These are phyloP conservation scores for Escallonia herrerae DNA, from an alignment of 129 eudicot genomes.

Conservation along the genomic window DNA sequence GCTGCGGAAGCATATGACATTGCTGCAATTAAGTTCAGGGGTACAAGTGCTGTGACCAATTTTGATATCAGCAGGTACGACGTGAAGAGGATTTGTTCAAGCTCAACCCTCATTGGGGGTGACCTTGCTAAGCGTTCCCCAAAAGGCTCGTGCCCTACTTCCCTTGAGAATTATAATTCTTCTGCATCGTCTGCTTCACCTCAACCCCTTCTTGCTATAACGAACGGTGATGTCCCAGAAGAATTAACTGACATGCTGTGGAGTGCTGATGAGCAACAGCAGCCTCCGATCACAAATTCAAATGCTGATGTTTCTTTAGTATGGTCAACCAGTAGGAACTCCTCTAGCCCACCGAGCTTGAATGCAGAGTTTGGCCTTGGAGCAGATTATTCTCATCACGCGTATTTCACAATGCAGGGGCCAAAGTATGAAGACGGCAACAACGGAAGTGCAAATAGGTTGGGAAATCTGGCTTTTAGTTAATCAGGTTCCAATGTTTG, in stretches of 20 bases:
- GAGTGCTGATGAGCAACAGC: slow-evolving; percentile 12
- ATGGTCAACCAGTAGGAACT: not conserved
- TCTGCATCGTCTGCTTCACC: slow-evolving; percentile 31
- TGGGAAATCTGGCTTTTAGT: slow-evolving; percentile 14
- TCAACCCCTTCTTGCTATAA: slow-evolving; percentile 31
- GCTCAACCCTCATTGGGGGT: slow-evolving; percentile 66
- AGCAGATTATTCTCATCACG: slow-evolving; percentile 13
- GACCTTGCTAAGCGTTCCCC: slow-evolving; percentile 75
- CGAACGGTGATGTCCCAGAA: slow-evolving; percentile 33
- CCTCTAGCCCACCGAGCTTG: slow-evolving; percentile 4
- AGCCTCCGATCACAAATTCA: not conserved
- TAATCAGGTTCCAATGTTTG: slow-evolving; percentile 39
- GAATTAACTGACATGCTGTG: slow-evolving; percentile 43
- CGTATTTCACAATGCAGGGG: slow-evolving; percentile 24
- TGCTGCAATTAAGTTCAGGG: slow-evolving; percentile 92
- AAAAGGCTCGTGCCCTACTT: slow-evolving; percentile 19
- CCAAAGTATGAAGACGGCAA: slow-evolving; percentile 13
- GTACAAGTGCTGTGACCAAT: slow-evolving; percentile 85
- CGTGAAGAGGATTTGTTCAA: slow-evolving; percentile 78
- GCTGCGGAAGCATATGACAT: slow-evolving; percentile 94
- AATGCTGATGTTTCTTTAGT: not conserved
- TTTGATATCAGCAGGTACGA: slow-evolving; percentile 82
- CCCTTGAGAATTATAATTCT: slow-evolving; percentile 25
- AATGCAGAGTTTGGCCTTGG: slow-evolving; percentile 14
- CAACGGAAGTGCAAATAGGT: slow-evolving; percentile 4